phyloP scores from a whole-genome alignment of 1,139 yeast species.

The Citeromyces hawaiiensis region DNA sequence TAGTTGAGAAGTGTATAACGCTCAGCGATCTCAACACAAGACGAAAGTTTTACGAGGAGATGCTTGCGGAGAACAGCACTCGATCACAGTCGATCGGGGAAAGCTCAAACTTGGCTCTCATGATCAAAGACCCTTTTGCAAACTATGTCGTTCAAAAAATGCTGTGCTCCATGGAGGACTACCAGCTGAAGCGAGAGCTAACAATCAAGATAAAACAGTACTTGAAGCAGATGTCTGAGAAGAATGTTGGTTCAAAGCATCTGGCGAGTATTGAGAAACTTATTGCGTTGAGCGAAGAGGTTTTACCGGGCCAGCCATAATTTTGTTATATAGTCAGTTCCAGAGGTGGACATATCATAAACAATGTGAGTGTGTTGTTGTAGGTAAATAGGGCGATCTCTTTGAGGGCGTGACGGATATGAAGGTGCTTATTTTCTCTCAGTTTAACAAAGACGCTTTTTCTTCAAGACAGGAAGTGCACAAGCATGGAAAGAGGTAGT shows the following conservation, averaged over 20 bases:
- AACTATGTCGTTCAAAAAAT: conserved; percentile 93
- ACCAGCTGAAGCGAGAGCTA: conserved; percentile 41
- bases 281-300: conserved; percentile 29
- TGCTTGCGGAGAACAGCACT: conserved; percentile 32
- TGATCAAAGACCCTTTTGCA: conserved; percentile 98
- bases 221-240: conserved; percentile 37
- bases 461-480: no score
- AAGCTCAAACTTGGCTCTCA: conserved; percentile 53
- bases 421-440: no score
- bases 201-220: conserved; percentile 52
- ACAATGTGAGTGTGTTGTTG: no score
- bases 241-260: conserved; percentile 64
- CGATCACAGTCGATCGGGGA: conserved; percentile 34
- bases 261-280: conserved; percentile 78
- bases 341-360: no score
- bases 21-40: conserved; percentile 57
- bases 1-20: conserved; percentile 85
- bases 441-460: no score
- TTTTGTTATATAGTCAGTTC: no score
- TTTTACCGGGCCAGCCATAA: background rate
- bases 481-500: no score
- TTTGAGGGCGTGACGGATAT: no score
- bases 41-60: conserved; percentile 44
- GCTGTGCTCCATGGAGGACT: conserved; percentile 67
- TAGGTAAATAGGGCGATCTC: no score